phyloP scores from a whole-genome alignment of 768 basidiomycete species.

The Agaricus sinodeliciosus region DNA sequence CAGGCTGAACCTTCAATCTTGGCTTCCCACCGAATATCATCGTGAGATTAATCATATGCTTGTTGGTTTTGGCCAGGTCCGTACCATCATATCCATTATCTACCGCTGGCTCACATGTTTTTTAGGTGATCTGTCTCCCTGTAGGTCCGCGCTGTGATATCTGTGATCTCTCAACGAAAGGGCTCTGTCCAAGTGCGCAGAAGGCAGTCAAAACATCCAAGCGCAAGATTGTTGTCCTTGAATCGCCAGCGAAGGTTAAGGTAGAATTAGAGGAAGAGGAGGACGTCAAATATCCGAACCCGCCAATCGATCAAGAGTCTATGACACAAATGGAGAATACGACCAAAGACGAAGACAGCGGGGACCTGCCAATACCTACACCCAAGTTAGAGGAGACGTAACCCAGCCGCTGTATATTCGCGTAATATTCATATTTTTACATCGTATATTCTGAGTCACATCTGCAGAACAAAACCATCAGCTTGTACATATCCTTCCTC shows the following conservation, averaged over 20 bases:
- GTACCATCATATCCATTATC: conserved; percentile 3
- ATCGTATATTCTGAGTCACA: no score
- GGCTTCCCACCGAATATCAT: conserved; percentile 71
- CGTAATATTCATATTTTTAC: no score
- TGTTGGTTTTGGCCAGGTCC: conserved; percentile 82
- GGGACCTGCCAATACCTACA: not conserved
- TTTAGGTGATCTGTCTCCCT: conserved; percentile 61
- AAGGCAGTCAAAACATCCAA: conserved; percentile 16
- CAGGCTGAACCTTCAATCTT: conserved; percentile 75
- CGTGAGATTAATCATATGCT: conserved; percentile 73
- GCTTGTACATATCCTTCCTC: no score
- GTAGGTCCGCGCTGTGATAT: conserved; percentile 57
- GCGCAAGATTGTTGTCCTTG: conserved; percentile 21
- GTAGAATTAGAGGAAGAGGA: conserved; percentile 25
- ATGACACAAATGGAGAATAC: conserved; percentile 3
- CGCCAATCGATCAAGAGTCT: conserved; percentile 1
- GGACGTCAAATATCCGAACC: conserved; percentile 6
- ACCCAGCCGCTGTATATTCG: no score
- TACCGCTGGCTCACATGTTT: not conserved
- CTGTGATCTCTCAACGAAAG: conserved; percentile 49
- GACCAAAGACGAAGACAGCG: conserved; percentile 1
- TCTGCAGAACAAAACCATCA: no score
- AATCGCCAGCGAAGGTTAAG: conserved; percentile 25
- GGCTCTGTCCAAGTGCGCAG: conserved; percentile 63
- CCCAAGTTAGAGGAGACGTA: not conserved